phyloP scores from a whole-genome alignment of 345 rosid genomes.

The Populus tremula region DNA sequence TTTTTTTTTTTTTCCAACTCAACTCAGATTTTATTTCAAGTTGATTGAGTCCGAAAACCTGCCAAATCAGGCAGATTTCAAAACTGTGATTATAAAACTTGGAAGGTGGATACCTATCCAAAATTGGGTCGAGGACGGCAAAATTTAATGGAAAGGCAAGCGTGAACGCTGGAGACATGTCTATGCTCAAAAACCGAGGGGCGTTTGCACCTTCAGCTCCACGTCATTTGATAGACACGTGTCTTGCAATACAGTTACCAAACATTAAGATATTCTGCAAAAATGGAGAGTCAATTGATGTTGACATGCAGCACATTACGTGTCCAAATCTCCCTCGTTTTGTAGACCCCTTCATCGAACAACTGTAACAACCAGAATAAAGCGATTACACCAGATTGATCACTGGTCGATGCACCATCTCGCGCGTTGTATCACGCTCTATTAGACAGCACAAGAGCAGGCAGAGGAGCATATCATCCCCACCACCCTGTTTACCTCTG shows the following conservation, averaged over 20 bases:
- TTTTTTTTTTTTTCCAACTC: no score
- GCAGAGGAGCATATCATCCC: no score
- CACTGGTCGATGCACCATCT: background rate
- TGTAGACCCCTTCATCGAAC: slow-evolving; percentile 24
- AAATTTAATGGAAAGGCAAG: background rate
- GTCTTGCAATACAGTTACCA: background rate
- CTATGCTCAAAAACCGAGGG: background rate
- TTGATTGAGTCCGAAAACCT: no score
- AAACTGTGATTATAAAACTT: background rate
- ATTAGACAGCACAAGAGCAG: no score
- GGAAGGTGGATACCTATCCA: background rate
- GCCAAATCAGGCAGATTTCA: no score
- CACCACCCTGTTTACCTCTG: no score
- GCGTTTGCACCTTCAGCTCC: slow-evolving; percentile 24
- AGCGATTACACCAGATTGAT: background rate
- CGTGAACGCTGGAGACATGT: slow-evolving; percentile 25
- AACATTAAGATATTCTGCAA: slow-evolving; percentile 27
- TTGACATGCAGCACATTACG: slow-evolving; percentile 30
- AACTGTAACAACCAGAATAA: slow-evolving; percentile 12
- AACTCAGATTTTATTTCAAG: no score
- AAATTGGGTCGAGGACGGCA: background rate
- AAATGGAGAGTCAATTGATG: background rate
- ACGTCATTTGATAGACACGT: slow-evolving; percentile 35
- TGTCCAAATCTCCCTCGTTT: slow-evolving; percentile 28
- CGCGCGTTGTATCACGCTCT: background rate